Evolutionary conservation across 768 basidiomycete species (phyloP), one percentile per base, ranked within the genome.

Genomic region (Sporobolomyces pararoseus): DNA sequence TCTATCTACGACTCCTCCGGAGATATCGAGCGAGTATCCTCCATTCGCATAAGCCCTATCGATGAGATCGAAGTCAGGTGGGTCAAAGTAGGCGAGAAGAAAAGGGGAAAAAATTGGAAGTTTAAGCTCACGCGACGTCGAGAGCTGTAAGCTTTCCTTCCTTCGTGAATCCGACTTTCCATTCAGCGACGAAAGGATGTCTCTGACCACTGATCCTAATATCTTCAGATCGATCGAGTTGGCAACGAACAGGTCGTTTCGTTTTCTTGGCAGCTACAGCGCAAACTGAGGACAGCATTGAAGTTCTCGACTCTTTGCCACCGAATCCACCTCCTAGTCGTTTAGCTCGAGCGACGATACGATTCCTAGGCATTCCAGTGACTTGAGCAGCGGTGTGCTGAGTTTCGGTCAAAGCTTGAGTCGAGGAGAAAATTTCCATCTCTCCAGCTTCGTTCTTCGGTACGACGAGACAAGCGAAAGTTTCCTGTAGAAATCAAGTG

Each of bases 401-500:
- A 0, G 74, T 72, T 7, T 75, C 74, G 7, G 71, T 73, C 23
- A 70, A 53, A 17, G 71, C 73, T 59, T 77, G 77, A 4, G 74
- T 74, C 9, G 73, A 72, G 16, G 65, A 53, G 50, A 63, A 72
- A 14, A 76, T 61, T 55, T 76, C 75, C 61, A 75, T 74, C 65
- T 77, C 77, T 60, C 70, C 75, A 13, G 71, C 71, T 60, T 77
- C 76, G 47, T 70, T 66, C 42, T 76, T 76, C 13, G 77, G 77
- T 7, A 77, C 68, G 44, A 65, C 73, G 23, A 75, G 47, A 19
- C 65, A 49, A 32, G 71, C 69, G 31, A 70, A 44, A 7, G 76
- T 77, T 52, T 70, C 54, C 59, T 57, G 52, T 52, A 42, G 39
- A 47, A 27, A 16, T 46, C 29, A 25, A n/a, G n/a, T n/a, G 53